A percentile compares a stretch with the other conserved stretches of the same genome.
Evolutionary conservation across 2,329 filamentous ascomycete species (phyloP).

Genomic region (Huntiella bhutanensis): DNA sequence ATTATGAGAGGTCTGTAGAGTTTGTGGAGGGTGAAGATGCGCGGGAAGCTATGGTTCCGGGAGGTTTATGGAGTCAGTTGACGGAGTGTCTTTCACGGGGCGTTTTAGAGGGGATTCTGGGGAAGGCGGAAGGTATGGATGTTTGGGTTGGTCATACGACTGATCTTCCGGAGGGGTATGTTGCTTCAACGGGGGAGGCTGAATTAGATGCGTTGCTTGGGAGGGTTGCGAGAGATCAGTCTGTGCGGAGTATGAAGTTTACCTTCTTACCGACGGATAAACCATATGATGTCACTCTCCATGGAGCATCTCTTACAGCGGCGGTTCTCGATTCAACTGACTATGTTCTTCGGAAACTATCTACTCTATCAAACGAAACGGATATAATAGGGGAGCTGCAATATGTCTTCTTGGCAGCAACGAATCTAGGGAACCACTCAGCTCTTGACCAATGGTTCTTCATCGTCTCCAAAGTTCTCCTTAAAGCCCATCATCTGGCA

Average conservation of each 20-base stretch:
- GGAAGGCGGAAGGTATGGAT: conserved; percentile 16
- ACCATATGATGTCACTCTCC: conserved; percentile 22
- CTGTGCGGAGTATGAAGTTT: conserved; percentile 27
- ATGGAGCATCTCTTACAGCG: conserved; percentile 23
- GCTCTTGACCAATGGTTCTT: conserved; percentile 46
- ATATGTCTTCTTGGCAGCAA: conserved; percentile 37
- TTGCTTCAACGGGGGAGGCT: conserved; percentile 20
- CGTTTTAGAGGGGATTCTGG: conserved; percentile 29
- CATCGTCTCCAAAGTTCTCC: conserved; percentile 30
- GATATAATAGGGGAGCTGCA: conserved; percentile 41
- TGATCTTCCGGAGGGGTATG: conserved; percentile 29
- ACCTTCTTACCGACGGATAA: conserved; percentile 25
- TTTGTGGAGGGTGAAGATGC: conserved; percentile 12
- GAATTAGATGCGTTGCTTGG: conserved; percentile 23
- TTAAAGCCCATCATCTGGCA: conserved; percentile 30
- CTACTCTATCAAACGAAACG: conserved; percentile 15
- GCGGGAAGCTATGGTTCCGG: conserved; percentile 15
- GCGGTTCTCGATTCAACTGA: conserved; percentile 29
- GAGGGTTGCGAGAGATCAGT: conserved; percentile 17
- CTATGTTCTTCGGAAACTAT: conserved; percentile 21
- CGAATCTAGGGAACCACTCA: conserved; percentile 36
- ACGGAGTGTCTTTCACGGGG: conserved; percentile 27
- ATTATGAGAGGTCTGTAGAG: conserved; percentile 22
- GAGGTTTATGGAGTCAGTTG: conserved; percentile 31
- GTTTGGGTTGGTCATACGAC: conserved; percentile 34